phyloP scores from a whole-genome alignment of 1,284 basidiomycete species.

The Naganishia sp. region DNA sequence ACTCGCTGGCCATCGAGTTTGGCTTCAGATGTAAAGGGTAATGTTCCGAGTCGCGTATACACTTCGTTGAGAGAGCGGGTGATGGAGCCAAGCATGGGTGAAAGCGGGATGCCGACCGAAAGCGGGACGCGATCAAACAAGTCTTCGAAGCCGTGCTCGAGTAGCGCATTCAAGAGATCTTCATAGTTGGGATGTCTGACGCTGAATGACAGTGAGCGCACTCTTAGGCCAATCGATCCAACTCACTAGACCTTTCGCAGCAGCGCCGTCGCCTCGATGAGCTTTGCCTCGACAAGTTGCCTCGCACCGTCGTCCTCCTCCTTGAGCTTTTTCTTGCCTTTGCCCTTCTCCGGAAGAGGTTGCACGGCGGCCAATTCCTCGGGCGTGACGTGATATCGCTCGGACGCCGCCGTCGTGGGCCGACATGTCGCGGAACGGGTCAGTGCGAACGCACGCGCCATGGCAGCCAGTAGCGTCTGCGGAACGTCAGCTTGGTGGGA shows the following conservation, averaged over 20 bases:
- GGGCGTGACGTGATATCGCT: constrained; percentile 36
- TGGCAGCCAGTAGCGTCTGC: constrained; percentile 71
- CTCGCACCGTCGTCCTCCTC: constrained; percentile 55
- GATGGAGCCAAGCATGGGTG: constrained; percentile 58
- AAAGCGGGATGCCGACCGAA: constrained; percentile 65
- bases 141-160: constrained; percentile 64
- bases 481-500: constrained; percentile 1
- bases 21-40: constrained; percentile 73
- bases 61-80: constrained; percentile 81
- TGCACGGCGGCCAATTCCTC: constrained; percentile 54
- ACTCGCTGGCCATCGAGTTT: constrained; percentile 87
- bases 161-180: constrained; percentile 68
- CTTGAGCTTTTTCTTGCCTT: constrained; percentile 57
- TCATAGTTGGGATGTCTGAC: constrained; percentile 87
- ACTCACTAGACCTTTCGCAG: constrained; percentile 67
- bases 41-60: constrained; percentile 67
- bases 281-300: constrained; percentile 58
- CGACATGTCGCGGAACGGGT: constrained; percentile 53
- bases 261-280: constrained; percentile 63
- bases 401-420: not conserved
- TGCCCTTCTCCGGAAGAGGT: constrained; percentile 46
- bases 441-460: constrained; percentile 78
- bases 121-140: constrained; percentile 70
- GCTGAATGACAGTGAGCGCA: constrained; percentile 16
- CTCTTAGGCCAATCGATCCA: not conserved